Base-by-base conservation (phyloP, 495 filamentous ascomycete species). In the Terfezia boudieri region DNA sequence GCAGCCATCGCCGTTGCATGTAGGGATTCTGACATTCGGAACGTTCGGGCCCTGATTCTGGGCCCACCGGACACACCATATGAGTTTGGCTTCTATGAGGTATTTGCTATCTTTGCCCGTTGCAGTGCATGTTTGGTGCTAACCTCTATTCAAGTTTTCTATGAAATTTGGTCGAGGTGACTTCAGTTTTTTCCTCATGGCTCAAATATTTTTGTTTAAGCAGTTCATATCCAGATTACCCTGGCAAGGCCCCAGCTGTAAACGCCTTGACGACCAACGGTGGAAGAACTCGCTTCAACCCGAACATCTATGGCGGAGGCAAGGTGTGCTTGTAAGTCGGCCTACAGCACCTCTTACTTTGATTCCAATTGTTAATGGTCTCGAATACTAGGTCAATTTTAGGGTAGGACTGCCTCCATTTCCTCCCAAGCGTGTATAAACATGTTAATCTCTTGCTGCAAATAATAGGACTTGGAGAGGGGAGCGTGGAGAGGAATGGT, bases 11-110 rank as follows among this genome's bases (percentile, higher is more conserved):
- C 86, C 16, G 85, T 95, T 55, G 79, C 80, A 38, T 94, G 82
- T 62, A 73, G 80, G 37, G 90, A 96, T 64, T 76, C 76, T 55
- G 86, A 98, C 67, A 81, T 95, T 51, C 81, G 87, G 36, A 81
- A 89, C 57, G 82, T 98, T 46, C 80, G 77, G 59, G 92, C 89
- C 37, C 67, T 96, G 51, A 84, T 98, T 57, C 76, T 98, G 53
- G 90, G 90, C 0, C 89, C 92, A 8, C 87, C 90, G 51, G 88
- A 89, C 53, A 93, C 90, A 0, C 88, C 90, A 0, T 98, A 98
- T 66, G 86, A 95, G 61, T 92, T 93, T 63, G 90, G 89, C 4
- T 95, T 94, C 73, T 98, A 94, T 62, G 84, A 94, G 77, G 86
- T 89, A 50, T 48, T 73, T 67, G 6, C 4, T 23, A 4, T 16